A percentile compares a stretch with the other conserved stretches of the same genome.
Conservation (phyloP, 2,329 filamentous ascomycete species). For the Pseudopithomyces chartarum region DNA sequence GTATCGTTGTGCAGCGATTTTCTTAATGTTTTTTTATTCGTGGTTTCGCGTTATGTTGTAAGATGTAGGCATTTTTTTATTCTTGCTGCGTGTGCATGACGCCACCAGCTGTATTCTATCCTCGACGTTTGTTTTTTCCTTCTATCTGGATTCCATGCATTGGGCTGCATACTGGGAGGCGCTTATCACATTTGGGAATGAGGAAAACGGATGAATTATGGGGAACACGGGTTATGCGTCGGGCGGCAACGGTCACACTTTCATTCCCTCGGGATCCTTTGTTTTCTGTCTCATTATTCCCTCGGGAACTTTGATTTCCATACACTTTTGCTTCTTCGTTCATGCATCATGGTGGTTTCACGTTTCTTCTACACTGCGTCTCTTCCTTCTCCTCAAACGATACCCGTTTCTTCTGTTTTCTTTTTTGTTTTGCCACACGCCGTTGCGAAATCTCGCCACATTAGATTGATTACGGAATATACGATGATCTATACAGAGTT, state of each 20-base stretch:
- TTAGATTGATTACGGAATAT: neutral
- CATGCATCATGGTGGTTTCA: neutral
- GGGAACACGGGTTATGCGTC: neutral
- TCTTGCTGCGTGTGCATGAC: conserved; percentile 3
- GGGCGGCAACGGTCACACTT: neutral
- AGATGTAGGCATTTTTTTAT: neutral
- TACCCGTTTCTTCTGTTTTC: neutral
- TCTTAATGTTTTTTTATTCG: neutral
- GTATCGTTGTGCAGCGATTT: conserved; percentile 12
- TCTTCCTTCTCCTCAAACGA: neutral
- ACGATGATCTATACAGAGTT: neutral
- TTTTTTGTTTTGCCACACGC: too few relatives aligned
- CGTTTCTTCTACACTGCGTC: neutral
- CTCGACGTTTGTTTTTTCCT: neutral
- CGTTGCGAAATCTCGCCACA: neutral
- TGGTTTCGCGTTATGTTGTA: neutral
- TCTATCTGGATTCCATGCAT: neutral
- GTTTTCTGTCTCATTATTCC: neutral
- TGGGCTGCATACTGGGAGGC: neutral
- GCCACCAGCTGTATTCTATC: conserved; percentile 4
- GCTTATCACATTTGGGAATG: neutral
- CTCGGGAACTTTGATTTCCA: neutral
- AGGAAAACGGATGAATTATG: neutral
- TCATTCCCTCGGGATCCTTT: neutral
- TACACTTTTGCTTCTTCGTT: neutral